Evolutionary conservation across 495 filamentous ascomycete species (phyloP), one percentile per base, ranked within the genome.

Genomic region (Penicillium antarcticum): DNA sequence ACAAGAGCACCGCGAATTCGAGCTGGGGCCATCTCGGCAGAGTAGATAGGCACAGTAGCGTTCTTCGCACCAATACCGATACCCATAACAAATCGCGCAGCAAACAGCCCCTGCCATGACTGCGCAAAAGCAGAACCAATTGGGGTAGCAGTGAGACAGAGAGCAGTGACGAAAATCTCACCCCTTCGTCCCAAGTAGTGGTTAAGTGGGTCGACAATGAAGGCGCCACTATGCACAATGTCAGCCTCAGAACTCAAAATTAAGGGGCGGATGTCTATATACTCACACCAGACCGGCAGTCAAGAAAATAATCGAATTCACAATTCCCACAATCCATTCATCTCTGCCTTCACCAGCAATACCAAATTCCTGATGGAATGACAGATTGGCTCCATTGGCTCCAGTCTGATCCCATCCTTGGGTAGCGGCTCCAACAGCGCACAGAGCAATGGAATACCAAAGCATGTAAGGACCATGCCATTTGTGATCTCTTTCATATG

Each of bases 401-500:
- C 83, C 84, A 4, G 84, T 85, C 57, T 87, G 82, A 65, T 87
- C 84, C 84, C 82, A 87, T 24, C 79, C 79, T 51, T 72, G 68
- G 2, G 65, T 72, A 5, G 68, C 68, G 8, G 68, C 68, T 2
- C 67, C 68, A 19, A 72, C 18, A 21, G 67, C 65, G 49, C 67
- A 70, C 18, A 70, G 48, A 13, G 42, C 48, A 23, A 72, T 65
- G 4, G 66, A 63, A 45, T 69, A 69, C 64, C 66, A 71, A 19
- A 71, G 62, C 60, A 65, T 66, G 2, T 4, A 14, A 0, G 68
- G 60, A 7, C 62, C 64, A 19, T 69, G 62, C 68, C 68, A 71
- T 61, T 68, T 68, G 34, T 69, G 64, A 17, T 64, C 56, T 18
- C 55, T 44, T 53, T 71, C 68, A 26, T 69, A 67, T 3, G 26